phyloP scores from a whole-genome alignment of 495 filamentous ascomycete species.

The Podospora tetraspora region DNA sequence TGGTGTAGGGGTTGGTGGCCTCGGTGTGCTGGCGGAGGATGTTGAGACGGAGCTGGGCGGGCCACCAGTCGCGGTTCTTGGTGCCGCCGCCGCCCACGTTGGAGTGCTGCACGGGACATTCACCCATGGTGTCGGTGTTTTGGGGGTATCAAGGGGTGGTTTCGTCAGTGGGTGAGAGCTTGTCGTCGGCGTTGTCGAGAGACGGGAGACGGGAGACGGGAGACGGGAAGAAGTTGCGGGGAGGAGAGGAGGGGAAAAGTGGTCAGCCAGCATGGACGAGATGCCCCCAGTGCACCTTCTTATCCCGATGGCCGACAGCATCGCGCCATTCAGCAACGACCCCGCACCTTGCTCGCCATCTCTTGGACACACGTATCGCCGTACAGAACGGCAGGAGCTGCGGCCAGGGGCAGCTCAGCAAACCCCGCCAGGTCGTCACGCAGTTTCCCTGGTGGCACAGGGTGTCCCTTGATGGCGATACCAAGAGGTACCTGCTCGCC shows the following conservation, averaged over 20 bases:
- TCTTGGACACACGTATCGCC: background rate
- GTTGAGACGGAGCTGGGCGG: constrained; percentile 55
- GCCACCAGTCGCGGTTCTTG: constrained; percentile 66
- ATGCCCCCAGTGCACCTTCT: constrained; percentile 9
- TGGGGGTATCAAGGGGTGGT: background rate
- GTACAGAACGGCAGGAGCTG: background rate
- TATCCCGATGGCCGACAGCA: constrained; percentile 4
- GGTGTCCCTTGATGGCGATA: constrained; percentile 3
- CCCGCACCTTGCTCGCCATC: constrained; percentile 1
- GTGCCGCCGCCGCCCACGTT: constrained; percentile 59
- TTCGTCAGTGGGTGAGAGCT: background rate
- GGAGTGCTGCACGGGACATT: constrained; percentile 49
- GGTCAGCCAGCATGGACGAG: background rate
- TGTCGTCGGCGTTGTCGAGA: background rate
- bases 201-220: background rate
- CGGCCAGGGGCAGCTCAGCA: background rate
- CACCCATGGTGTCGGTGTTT: constrained; percentile 22
- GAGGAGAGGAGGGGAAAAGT: background rate
- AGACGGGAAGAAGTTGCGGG: background rate
- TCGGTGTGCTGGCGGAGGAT: constrained; percentile 65
- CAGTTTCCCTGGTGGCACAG: background rate
- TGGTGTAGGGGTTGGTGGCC: constrained; percentile 52
- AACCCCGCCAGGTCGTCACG: constrained; percentile 1
- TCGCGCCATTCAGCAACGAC: constrained; percentile 2
- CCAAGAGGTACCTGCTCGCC: constrained; percentile 3